Conservation (phyloP, 2,329 filamentous ascomycete genomes). For the Chaetomiaceae sp. region DNA sequence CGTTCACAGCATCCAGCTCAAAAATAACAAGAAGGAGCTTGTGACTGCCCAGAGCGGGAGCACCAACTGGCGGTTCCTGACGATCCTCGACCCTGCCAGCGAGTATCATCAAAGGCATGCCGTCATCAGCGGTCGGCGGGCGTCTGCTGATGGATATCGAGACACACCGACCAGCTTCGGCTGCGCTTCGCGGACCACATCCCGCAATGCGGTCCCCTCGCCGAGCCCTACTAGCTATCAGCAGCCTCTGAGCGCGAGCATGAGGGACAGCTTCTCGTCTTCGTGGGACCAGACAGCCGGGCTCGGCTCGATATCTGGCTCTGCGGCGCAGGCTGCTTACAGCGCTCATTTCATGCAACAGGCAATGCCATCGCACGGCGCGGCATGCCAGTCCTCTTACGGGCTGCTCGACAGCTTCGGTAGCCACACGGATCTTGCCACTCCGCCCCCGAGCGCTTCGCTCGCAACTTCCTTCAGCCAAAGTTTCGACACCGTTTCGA, state of each 20-base stretch:
- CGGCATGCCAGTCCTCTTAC: constrained; percentile 10
- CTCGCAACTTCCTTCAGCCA: constrained; percentile 46
- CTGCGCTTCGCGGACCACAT: constrained; percentile 1
- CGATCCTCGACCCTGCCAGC: constrained; percentile 56
- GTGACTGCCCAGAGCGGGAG: constrained; percentile 49
- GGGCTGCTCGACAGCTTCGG: constrained; percentile 18
- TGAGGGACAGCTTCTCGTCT: constrained; percentile 54
- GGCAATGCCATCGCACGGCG: background rate
- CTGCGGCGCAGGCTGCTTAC: constrained; percentile 18
- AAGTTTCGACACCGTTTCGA: constrained; percentile 36
- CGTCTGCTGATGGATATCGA: constrained; percentile 10
- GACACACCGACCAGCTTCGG: background rate
- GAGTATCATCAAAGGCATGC: constrained; percentile 51
- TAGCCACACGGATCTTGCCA: constrained; percentile 39
- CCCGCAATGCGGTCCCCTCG: constrained; percentile 48
- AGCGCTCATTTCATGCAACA: constrained; percentile 16
- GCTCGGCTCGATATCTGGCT: constrained; percentile 14
- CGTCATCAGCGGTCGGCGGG: constrained; percentile 30
- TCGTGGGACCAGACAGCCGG: constrained; percentile 40
- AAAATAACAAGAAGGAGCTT: constrained; percentile 31
- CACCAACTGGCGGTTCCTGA: constrained; percentile 58
- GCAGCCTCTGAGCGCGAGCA: constrained; percentile 50
- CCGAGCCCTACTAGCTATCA: constrained; percentile 47
- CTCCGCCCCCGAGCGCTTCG: constrained; percentile 52
- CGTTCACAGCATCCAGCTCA: constrained; percentile 36